phyloP scores from a whole-genome alignment of 495 filamentous ascomycete species.

The Coniosporium apollinis region DNA sequence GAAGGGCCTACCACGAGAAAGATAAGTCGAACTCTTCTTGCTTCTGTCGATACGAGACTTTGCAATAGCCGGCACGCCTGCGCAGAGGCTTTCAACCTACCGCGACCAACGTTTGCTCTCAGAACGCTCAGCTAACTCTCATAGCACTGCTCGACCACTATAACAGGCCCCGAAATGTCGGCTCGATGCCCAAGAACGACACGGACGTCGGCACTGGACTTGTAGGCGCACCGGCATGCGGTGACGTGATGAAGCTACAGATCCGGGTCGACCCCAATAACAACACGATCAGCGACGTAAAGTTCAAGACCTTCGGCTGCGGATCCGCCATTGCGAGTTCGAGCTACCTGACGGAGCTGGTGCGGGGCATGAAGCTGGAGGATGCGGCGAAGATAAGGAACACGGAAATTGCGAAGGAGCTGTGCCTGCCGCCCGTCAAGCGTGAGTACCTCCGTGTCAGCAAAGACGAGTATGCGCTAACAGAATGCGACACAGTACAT shows the following conservation, averaged over 20 bases:
- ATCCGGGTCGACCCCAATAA: slow-evolving; percentile 85
- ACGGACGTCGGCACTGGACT: slow-evolving; percentile 88
- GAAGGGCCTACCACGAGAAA: slow-evolving; percentile 46
- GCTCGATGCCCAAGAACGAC: slow-evolving; percentile 75
- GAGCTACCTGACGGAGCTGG: slow-evolving; percentile 81
- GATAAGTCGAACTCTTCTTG: slow-evolving; percentile 28
- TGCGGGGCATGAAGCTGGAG: slow-evolving; percentile 90
- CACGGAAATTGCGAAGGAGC: slow-evolving; percentile 92
- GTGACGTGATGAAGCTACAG: slow-evolving; percentile 98
- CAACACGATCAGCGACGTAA: slow-evolving; percentile 83
- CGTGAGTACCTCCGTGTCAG: slow-evolving; percentile 32
- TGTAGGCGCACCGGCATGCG: slow-evolving; percentile 81
- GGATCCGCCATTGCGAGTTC: slow-evolving; percentile 86
- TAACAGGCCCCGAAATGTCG: slow-evolving; percentile 82
- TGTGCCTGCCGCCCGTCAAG: slow-evolving; percentile 91
- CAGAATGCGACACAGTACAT: slow-evolving; percentile 42
- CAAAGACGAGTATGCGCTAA: slow-evolving; percentile 9
- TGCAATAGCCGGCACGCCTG: not conserved
- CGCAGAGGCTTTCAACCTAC: not conserved
- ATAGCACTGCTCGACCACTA: slow-evolving; percentile 74
- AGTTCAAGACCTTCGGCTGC: slow-evolving; percentile 98
- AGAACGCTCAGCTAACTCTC: slow-evolving; percentile 20
- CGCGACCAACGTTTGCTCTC: slow-evolving; percentile 8
- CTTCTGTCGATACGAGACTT: not conserved
- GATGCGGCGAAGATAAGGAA: slow-evolving; percentile 84